Evolutionary conservation across 192 early-diverging fungal species (phyloP), one percentile per base, ranked within the genome.

Genomic region (Rhizophagus prolifer): DNA sequence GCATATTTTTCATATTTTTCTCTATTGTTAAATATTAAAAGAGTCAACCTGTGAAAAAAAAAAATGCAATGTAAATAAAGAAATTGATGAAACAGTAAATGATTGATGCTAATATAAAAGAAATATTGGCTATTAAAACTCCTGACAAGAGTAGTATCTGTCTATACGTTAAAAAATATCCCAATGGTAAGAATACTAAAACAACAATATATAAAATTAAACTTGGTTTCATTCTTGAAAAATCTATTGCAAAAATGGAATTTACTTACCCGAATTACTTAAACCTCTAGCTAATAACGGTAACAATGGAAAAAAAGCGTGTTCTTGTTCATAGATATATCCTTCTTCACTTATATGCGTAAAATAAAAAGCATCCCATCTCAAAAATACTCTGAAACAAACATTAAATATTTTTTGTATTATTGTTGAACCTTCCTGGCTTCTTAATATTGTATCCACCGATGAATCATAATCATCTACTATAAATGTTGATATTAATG

Each of bases 281-380:
- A 91, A 61, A n/a, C 81, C 23, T 62, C 90, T 79, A 79, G 91
- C 88, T 58, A 93, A 65, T 16, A 88, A 62, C 10, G 95, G 94
- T 41, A 94, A 75, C 34, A 93, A 83, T 13, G 96, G 95, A 75
- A 95, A 93, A 78, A 98, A 98, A 0, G 96, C 96, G 82, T 91
- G 86, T 72, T 91, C 92, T 78, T 98, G 94, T 78, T 98, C 96
- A 81, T 90, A 94, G 1, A 88, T 79, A 77, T 98, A 98, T 4
- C 92, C 92, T 28, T 86, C 69, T 74, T 90, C 87, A 1, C 94
- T 89, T 67, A 95, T 92, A 58, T 91, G 85, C 28, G 91, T 71
- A 85, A 95, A 96, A 81, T 96, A 96, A 73, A 96, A 87, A 1
- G 94, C 88, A 78, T 98, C 96, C 96, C 96, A 98, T 8, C 94